Evolutionary conservation across 768 basidiomycete genomes (phyloP).

Genomic region (Dioszegia aurantiaca): DNA sequence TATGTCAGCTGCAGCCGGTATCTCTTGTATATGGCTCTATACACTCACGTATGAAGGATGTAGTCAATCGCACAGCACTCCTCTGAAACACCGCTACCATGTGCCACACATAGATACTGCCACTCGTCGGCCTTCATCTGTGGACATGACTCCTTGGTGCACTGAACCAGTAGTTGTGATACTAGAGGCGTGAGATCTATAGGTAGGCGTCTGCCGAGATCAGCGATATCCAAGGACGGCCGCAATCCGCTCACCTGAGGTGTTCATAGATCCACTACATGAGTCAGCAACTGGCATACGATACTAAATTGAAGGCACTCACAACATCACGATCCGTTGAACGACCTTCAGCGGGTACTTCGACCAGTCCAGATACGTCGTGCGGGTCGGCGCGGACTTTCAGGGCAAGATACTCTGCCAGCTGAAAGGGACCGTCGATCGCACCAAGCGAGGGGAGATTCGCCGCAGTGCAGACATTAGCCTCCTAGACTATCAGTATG

Average conservation of each 20-base stretch:
- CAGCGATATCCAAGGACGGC: background rate
- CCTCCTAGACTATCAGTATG: slow-evolving; percentile 1
- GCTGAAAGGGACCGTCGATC: slow-evolving; percentile 85
- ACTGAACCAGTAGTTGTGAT: slow-evolving; percentile 53
- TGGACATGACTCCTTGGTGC: slow-evolving; percentile 79
- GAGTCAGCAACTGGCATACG: slow-evolving; percentile 65
- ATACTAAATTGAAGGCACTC: slow-evolving; percentile 57
- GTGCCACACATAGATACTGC: slow-evolving; percentile 92
- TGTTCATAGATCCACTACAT: slow-evolving; percentile 53
- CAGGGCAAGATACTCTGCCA: slow-evolving; percentile 89
- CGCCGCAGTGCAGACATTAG: background rate
- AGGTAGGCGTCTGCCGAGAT: slow-evolving; percentile 46
- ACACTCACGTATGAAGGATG: slow-evolving; percentile 52
- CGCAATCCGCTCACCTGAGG: slow-evolving; percentile 42
- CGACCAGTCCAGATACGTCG: slow-evolving; percentile 76
- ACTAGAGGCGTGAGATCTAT: slow-evolving; percentile 51
- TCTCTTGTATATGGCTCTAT: background rate
- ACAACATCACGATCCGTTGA: slow-evolving; percentile 47
- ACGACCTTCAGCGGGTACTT: slow-evolving; percentile 60
- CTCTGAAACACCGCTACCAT: slow-evolving; percentile 56
- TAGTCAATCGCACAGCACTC: slow-evolving; percentile 99
- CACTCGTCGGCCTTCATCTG: slow-evolving; percentile 99
- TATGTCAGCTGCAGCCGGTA: slow-evolving; percentile 56
- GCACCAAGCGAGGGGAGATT: slow-evolving; percentile 42
- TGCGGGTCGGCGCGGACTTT: slow-evolving; percentile 82